Percentiles rank a stretch among this genome's conserved stretches.
These are phyloP conservation scores for Gnetum montanum DNA, from an alignment of 75 land plant species.

Conservation along the genomic window DNA sequence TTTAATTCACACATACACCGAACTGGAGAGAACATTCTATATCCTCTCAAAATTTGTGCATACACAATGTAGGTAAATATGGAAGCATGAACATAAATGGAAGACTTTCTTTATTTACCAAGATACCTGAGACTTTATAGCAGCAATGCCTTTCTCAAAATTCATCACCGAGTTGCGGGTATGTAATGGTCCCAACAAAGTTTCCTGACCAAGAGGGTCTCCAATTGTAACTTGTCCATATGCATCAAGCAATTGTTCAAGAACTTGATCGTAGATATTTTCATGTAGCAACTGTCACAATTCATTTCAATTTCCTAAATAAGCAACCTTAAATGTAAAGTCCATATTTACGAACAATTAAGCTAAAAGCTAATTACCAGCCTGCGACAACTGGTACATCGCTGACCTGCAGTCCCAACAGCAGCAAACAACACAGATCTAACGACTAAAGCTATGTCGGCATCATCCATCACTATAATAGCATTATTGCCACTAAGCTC, in stretches of 20 bases:
- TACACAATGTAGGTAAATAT: too few relatives aligned
- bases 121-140: constrained; percentile 72
- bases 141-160: constrained; percentile 63
- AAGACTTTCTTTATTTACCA: too few relatives aligned
- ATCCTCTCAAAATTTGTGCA: too few relatives aligned
- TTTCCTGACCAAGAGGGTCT: constrained; percentile 77
- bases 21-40: neutral
- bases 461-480: constrained; percentile 95
- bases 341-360: neutral
- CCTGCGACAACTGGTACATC: constrained; percentile 92
- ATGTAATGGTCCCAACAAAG: constrained; percentile 86
- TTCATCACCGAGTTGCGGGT: constrained; percentile 46
- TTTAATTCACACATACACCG: too few relatives aligned
- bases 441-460: constrained; percentile 68
- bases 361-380: constrained; percentile 42
- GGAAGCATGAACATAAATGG: too few relatives aligned
- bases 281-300: constrained; percentile 70
- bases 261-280: constrained; percentile 51
- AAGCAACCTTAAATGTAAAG: neutral
- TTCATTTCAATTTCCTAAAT: constrained; percentile 1
- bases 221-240: constrained; percentile 91
- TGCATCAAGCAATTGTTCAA: constrained; percentile 56
- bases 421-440: constrained; percentile 93
- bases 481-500: constrained; percentile 97
- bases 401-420: constrained; percentile 95